A percentile compares a stretch with the other conserved stretches of the same genome.
Evolutionary conservation across 2,329 filamentous ascomycete genomes (phyloP).

Genomic region (Periconia macrospinosa): DNA sequence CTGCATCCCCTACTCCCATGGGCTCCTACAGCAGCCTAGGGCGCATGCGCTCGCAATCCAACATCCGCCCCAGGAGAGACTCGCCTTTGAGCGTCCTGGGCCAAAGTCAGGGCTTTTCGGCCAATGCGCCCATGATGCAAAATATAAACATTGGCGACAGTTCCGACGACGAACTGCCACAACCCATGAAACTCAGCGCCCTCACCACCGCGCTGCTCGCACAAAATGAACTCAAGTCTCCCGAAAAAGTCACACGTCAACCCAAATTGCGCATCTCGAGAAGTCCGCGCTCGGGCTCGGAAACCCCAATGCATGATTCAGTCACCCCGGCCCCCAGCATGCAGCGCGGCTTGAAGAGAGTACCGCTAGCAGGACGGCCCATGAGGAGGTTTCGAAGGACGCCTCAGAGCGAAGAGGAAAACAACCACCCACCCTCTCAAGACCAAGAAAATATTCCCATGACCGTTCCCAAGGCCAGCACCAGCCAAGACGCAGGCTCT

Average conservation of each 20-base stretch:
- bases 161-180: constrained; percentile 88
- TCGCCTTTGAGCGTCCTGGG: constrained; percentile 51
- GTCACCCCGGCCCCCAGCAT: constrained; percentile 46
- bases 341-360: constrained; percentile 37
- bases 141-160: constrained; percentile 70
- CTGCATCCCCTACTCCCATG: constrained; percentile 45
- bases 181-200: constrained; percentile 88
- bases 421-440: constrained; percentile 48
- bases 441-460: constrained; percentile 83
- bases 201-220: constrained; percentile 81
- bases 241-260: constrained; percentile 24
- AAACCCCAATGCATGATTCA: constrained; percentile 42
- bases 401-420: constrained; percentile 40
- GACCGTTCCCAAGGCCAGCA: constrained; percentile 31
- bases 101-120: constrained; percentile 49
- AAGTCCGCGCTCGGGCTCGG: constrained; percentile 33
- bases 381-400: constrained; percentile 43
- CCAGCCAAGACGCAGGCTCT: constrained; percentile 29
- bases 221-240: constrained; percentile 48
- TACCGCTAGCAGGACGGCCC: constrained; percentile 42
- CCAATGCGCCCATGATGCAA: constrained; percentile 51
- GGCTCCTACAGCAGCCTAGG: constrained; percentile 38
- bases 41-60: constrained; percentile 40
- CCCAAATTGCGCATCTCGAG: constrained; percentile 44
- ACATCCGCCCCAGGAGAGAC: constrained; percentile 44